Base-by-base conservation (phyloP, 2,329 filamentous ascomycete genomes). In the Aspergillus carbonarius region DNA sequence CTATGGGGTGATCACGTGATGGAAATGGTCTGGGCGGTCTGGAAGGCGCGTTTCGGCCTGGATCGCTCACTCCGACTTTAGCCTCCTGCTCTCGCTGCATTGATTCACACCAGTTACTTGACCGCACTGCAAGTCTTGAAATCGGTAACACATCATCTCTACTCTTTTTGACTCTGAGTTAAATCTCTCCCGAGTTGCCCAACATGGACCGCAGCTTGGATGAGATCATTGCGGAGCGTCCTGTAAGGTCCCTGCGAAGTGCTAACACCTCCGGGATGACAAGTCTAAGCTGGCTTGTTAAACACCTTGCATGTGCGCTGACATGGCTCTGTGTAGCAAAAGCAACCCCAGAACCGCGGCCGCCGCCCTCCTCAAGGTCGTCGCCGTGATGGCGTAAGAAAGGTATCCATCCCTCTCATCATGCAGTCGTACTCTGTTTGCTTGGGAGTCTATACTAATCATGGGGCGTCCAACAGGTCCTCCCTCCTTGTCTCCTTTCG, bases 311-410 rank as follows among this genome's bases (percentile, higher is more conserved):
- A n/a, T 7, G 30, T 35, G 37, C 23, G 30, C 62, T 71, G 46
- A 72, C 61, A 51, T 44, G 27, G n/a, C 46, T 3, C 10, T 32
- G 66, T 64, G 46, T 67, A 67, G 47, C 68, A 71, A 46, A 66
- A 60, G 23, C 58, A 60, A 23, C 47, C 51, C 50, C 59, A 60
- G 53, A 68, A 65, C 58, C 72, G 74, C 58, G 68, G 75, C 64
- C 72, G 74, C 63, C 74, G 75, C 63, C 69, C 72, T 62, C 67
- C 75, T 64, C 77, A 79, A 66, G 76, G 79, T 64, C 74, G 76
- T 68, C 89, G 90, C 71, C 88, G 90, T 79, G 91, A 95, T 79
- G 91, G 91, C 78, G 85, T 93, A 75, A 93, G 88, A 92, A 96
- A 96, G 92, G 92, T 93, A 76, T 10, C 13, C 71, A 54, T 32